A percentile compares a stretch with the other conserved stretches of the same genome.
Evolutionary conservation across 345 rosid genomes (phyloP).

Genomic region (Firmiana major): DNA sequence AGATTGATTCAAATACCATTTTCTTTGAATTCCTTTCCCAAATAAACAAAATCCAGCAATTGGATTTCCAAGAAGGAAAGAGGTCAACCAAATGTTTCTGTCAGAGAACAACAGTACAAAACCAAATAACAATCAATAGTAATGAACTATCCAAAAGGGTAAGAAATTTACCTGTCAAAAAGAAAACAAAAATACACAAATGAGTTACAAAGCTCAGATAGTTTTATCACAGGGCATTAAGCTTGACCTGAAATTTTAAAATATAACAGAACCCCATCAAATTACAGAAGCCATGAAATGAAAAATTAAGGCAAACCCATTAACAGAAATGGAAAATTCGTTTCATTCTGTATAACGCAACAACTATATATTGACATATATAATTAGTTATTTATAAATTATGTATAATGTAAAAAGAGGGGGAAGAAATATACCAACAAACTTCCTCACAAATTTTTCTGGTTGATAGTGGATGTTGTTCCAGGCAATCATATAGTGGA

Average conservation of each 20-base stretch:
- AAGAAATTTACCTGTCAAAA: neutral
- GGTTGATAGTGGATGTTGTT: neutral
- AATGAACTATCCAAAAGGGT: neutral
- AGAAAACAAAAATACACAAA: neutral
- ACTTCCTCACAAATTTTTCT: neutral
- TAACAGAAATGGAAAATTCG: neutral
- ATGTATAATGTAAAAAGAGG: neutral
- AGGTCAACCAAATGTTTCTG: slow-evolving; percentile 8
- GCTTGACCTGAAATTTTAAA: slow-evolving; percentile 20
- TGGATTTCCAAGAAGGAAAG: neutral
- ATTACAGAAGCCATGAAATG: neutral
- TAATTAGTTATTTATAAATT: too few species aligned
- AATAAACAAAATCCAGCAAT: neutral
- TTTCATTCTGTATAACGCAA: neutral
- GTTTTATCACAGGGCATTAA: neutral
- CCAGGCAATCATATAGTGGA: neutral
- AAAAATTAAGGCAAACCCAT: neutral
- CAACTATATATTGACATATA: neutral
- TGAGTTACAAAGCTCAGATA: neutral
- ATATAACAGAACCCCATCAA: neutral
- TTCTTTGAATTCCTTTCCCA: neutral
- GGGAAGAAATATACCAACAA: neutral
- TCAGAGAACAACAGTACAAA: neutral
- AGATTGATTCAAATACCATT: slow-evolving; percentile 3
- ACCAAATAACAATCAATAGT: neutral